phyloP scores from a whole-genome alignment of 208 protist genomes.

The Trypanosoma boissoni region DNA sequence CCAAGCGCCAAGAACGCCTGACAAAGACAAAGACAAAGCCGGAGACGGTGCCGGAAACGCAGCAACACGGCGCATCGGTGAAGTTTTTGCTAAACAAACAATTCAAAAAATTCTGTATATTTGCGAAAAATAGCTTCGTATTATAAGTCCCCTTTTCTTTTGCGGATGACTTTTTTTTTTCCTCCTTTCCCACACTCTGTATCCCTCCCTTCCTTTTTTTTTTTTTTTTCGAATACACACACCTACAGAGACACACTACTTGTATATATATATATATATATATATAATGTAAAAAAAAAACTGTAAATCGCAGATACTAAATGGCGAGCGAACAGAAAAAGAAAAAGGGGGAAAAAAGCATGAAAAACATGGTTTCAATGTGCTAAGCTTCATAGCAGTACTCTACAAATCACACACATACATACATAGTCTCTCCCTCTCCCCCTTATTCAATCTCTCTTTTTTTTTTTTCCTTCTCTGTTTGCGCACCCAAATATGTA shows the following conservation, averaged over 20 bases:
- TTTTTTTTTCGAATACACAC: neutral
- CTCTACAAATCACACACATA: too few relatives aligned
- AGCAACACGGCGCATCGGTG: constrained; percentile 23
- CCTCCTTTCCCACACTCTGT: neutral
- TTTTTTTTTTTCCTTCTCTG: too few relatives aligned
- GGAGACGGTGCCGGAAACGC: constrained; percentile 3
- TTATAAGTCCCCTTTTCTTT: neutral
- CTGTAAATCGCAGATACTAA: constrained; percentile 1
- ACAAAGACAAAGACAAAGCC: neutral
- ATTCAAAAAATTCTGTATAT: too few relatives aligned
- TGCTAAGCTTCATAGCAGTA: too few relatives aligned
- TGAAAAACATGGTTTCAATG: too few relatives aligned
- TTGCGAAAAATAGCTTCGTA: too few relatives aligned
- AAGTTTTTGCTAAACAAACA: too few relatives aligned
- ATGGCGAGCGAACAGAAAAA: constrained; percentile 3
- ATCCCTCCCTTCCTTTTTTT: neutral
- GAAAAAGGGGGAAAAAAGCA: constrained; percentile 4
- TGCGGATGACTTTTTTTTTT: too few relatives aligned
- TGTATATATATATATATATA: constrained; percentile 5
- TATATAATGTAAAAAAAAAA: constrained; percentile 11
- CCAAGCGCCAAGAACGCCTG: constrained; percentile 8
- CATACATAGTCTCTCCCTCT: too few relatives aligned
- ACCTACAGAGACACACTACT: neutral
- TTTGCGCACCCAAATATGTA: too few relatives aligned
- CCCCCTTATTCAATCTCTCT: too few relatives aligned